phyloP scores from a whole-genome alignment of 768 basidiomycete genomes.

The Gyrodon lividus region DNA sequence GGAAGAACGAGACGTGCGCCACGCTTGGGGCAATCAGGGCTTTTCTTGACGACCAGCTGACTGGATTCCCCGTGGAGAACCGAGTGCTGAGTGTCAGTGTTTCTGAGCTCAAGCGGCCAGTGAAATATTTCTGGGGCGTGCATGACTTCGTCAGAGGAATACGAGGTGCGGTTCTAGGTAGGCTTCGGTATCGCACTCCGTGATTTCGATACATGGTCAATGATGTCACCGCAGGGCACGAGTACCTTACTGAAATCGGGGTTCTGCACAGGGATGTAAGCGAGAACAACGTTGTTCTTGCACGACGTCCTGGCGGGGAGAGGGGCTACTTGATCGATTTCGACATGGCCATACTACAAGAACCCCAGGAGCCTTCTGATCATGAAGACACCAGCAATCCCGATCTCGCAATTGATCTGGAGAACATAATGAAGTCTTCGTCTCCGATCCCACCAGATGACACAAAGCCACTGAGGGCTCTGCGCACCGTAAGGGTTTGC shows the following conservation, averaged over 20 bases:
- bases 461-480: neutral
- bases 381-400: neutral
- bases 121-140: slow-evolving; percentile 15
- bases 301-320: slow-evolving; percentile 4
- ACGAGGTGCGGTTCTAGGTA: slow-evolving; percentile 14
- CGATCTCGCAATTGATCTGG: no score
- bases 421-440: neutral
- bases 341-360: slow-evolving; percentile 16
- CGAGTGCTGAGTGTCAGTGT: neutral
- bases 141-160: slow-evolving; percentile 19
- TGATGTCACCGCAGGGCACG: neutral
- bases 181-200: neutral
- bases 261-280: slow-evolving; percentile 36
- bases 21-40: slow-evolving; percentile 7
- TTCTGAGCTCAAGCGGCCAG: slow-evolving; percentile 9
- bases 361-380: neutral
- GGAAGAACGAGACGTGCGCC: neutral
- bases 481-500: slow-evolving; percentile 4
- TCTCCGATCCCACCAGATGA: no score
- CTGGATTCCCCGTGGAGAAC: neutral
- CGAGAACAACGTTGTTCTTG: slow-evolving; percentile 35
- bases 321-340: slow-evolving; percentile 33
- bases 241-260: slow-evolving; percentile 12
- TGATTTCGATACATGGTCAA: neutral
- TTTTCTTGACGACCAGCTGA: neutral